A percentile compares a stretch with the other conserved stretches of the same genome.
Evolutionary conservation across 1,284 basidiomycete species (phyloP).

Genomic region (Trichosporon ovoides): DNA sequence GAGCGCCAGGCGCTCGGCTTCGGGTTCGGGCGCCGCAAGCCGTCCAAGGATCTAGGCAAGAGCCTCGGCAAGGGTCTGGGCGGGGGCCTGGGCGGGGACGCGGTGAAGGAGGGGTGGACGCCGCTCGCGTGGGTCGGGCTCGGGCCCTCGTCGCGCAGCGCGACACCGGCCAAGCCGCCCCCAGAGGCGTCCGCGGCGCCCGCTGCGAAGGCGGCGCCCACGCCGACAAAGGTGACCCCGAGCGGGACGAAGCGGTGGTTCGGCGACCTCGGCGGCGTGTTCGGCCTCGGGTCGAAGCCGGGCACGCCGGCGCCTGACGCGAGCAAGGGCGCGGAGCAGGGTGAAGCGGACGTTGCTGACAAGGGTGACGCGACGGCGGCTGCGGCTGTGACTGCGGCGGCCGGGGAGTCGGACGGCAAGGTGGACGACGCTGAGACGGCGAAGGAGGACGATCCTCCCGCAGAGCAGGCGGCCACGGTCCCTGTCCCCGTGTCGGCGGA

Average conservation of each 20-base stretch:
- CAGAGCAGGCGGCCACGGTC: too few species aligned
- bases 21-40: conserved; percentile 18
- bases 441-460: not conserved
- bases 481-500: too few species aligned
- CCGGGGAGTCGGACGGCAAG: not conserved
- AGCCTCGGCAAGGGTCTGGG: too few species aligned
- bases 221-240: not conserved
- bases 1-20: conserved; percentile 23
- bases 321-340: not conserved
- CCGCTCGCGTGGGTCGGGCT: conserved; percentile 16
- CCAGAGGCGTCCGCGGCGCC: not conserved
- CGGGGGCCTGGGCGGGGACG: too few species aligned
- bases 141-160: not conserved
- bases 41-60: conserved; percentile 26
- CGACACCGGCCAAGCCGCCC: not conserved
- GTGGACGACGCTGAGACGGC: not conserved
- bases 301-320: not conserved
- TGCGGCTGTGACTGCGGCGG: not conserved
- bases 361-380: not conserved
- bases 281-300: not conserved
- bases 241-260: not conserved
- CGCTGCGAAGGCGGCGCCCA: not conserved
- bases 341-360: not conserved
- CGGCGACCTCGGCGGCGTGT: not conserved
- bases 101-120: not conserved